Percentiles rank a stretch among this genome's conserved stretches.
Evolutionary conservation across 1,284 basidiomycete species (phyloP).

Genomic region (Rhodofomes roseus): DNA sequence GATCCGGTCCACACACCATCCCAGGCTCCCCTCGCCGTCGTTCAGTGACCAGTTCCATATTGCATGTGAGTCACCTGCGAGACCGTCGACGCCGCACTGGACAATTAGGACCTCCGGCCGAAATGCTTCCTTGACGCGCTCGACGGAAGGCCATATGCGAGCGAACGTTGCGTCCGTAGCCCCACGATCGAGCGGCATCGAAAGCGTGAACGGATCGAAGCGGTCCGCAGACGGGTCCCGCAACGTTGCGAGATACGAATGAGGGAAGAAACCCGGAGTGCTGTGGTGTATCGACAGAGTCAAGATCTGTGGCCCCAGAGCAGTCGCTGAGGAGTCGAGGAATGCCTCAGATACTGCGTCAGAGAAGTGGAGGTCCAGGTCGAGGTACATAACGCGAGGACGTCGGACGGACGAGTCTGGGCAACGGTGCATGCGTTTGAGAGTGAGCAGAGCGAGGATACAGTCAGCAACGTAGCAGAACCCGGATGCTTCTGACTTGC

Average conservation of each 20-base stretch:
- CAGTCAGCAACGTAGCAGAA: slow-evolving; percentile 95
- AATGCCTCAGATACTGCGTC: slow-evolving; percentile 87
- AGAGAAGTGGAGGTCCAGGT: slow-evolving; percentile 89
- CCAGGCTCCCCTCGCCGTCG: slow-evolving; percentile 56
- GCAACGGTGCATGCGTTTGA: slow-evolving; percentile 37
- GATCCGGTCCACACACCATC: slow-evolving; percentile 62
- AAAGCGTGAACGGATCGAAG: slow-evolving; percentile 72
- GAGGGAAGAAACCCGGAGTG: slow-evolving; percentile 81
- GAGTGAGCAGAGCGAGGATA: slow-evolving; percentile 70
- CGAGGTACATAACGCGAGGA: slow-evolving; percentile 82
- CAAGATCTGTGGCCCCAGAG: slow-evolving; percentile 50
- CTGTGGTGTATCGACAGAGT: slow-evolving; percentile 86
- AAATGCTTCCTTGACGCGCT: slow-evolving; percentile 61
- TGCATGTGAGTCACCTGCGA: slow-evolving; percentile 79
- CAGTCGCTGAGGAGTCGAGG: slow-evolving; percentile 21
- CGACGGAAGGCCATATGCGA: slow-evolving; percentile 60
- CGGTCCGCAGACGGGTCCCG: slow-evolving; percentile 35
- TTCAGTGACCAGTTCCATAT: slow-evolving; percentile 78
- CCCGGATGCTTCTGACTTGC: slow-evolving; percentile 73
- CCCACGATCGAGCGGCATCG: slow-evolving; percentile 69
- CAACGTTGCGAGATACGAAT: slow-evolving; percentile 51
- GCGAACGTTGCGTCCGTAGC: slow-evolving; percentile 60
- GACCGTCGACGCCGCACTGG: slow-evolving; percentile 85
- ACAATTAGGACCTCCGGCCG: slow-evolving; percentile 77
- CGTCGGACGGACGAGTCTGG: slow-evolving; percentile 29